Conservation (phyloP, 2,329 filamentous ascomycete genomes). For the Apiospora sp. region DNA sequence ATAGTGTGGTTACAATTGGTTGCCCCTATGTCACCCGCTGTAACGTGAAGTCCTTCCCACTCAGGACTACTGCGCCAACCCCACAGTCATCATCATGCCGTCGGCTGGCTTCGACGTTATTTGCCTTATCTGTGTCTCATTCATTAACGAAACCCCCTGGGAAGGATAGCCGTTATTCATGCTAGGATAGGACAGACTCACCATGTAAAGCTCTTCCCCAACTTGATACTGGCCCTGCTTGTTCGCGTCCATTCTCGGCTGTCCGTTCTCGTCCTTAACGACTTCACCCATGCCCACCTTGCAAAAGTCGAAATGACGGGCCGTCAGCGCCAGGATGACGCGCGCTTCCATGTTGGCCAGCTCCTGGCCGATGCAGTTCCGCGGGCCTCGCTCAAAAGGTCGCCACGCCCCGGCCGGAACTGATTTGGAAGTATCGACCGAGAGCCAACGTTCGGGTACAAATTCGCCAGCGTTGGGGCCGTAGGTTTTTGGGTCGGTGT, state of each 20-base stretch:
- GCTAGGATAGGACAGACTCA: not conserved
- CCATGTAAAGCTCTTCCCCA: not conserved
- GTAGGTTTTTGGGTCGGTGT: slow-evolving; percentile 26
- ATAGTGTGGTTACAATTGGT: no score
- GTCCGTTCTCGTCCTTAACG: not conserved
- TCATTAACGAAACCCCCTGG: not conserved
- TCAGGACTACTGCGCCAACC: not conserved
- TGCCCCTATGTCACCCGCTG: no score
- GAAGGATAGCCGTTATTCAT: not conserved
- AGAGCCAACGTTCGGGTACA: slow-evolving; percentile 45
- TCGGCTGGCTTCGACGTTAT: not conserved
- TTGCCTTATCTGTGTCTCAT: not conserved
- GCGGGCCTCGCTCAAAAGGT: slow-evolving; percentile 47
- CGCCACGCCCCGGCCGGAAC: slow-evolving; percentile 42
- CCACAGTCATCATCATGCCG: not conserved
- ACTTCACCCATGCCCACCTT: not conserved
- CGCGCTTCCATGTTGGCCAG: slow-evolving; percentile 46
- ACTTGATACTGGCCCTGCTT: not conserved
- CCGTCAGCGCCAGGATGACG: slow-evolving; percentile 36
- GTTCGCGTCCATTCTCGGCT: not conserved
- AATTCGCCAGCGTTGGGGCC: slow-evolving; percentile 36
- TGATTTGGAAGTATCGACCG: slow-evolving; percentile 51
- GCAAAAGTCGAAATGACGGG: slow-evolving; percentile 34
- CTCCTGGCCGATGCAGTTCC: slow-evolving; percentile 48
- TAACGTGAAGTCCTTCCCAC: no score